These are phyloP conservation scores for Xylogone sp. DNA, from an alignment of 2,329 filamentous ascomycete species.

Conservation along the genomic window DNA sequence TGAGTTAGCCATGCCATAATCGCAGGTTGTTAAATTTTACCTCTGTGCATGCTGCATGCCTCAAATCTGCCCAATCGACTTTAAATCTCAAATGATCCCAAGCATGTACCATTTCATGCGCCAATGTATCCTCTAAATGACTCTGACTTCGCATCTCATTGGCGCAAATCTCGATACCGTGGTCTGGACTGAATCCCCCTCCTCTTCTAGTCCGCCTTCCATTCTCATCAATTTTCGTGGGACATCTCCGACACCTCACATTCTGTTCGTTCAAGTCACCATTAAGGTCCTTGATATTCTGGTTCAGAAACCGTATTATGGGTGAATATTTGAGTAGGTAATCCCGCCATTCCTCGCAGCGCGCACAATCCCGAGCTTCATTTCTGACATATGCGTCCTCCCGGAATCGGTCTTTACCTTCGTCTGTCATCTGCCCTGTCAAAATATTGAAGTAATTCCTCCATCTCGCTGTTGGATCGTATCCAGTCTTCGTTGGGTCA, in stretches of 20 bases:
- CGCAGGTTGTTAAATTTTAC: slow-evolving; percentile 40
- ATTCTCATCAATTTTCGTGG: slow-evolving; percentile 44
- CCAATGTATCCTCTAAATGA: slow-evolving; percentile 88
- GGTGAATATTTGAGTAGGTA: slow-evolving; percentile 84
- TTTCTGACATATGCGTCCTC: slow-evolving; percentile 70
- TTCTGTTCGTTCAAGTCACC: slow-evolving; percentile 70
- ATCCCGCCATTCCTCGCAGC: slow-evolving; percentile 77
- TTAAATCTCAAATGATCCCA: slow-evolving; percentile 93
- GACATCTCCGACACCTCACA: slow-evolving; percentile 79
- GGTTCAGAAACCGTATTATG: slow-evolving; percentile 78
- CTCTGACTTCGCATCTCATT: slow-evolving; percentile 79
- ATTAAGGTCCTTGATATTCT: slow-evolving; percentile 76
- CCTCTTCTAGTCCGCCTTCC: slow-evolving; percentile 57
- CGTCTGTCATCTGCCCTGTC: slow-evolving; percentile 64
- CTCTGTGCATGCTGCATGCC: slow-evolving; percentile 92
- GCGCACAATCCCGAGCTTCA: slow-evolving; percentile 73
- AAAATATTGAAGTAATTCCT: slow-evolving; percentile 84
- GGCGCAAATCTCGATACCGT: slow-evolving; percentile 88
- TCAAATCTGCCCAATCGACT: slow-evolving; percentile 75
- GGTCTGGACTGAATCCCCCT: slow-evolving; percentile 81
- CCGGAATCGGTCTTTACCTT: slow-evolving; percentile 73
- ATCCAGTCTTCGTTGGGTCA: slow-evolving; percentile 58
- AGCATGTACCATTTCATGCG: slow-evolving; percentile 97
- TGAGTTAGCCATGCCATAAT: slow-evolving; percentile 13
- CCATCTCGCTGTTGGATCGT: slow-evolving; percentile 63